phyloP scores from a whole-genome alignment of 2,329 filamentous ascomycete genomes.

The Diaporthe citri region DNA sequence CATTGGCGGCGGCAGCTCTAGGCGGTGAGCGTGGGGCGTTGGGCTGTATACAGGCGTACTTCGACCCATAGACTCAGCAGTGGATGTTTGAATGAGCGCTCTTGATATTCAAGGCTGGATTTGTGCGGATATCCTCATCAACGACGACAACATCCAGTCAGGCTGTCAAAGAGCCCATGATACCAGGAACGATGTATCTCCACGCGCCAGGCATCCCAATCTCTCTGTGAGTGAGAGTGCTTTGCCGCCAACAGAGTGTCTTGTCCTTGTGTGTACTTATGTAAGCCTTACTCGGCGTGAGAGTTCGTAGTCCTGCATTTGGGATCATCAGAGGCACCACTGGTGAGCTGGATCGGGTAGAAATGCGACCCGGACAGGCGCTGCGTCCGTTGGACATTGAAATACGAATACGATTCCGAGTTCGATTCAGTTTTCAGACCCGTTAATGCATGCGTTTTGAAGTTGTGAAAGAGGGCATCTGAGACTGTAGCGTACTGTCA shows the following conservation, averaged over 20 bases:
- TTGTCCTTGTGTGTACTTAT: not conserved
- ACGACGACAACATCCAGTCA: not conserved
- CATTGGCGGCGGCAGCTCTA: slow-evolving; percentile 76
- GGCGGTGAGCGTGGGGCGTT: slow-evolving; percentile 55
- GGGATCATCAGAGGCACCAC: not conserved
- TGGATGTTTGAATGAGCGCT: not conserved
- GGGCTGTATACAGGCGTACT: not conserved
- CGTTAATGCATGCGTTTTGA: not conserved
- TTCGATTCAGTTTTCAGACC: not conserved
- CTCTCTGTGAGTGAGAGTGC: not conserved
- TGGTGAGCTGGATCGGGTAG: not conserved
- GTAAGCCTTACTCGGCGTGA: not conserved
- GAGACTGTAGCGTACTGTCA: not conserved
- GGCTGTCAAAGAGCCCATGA: not conserved
- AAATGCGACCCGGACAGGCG: not conserved
- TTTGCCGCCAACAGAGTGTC: not conserved
- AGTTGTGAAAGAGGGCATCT: not conserved
- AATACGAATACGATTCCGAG: slow-evolving; percentile 23
- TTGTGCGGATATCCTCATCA: not conserved
- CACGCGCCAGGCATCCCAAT: not conserved
- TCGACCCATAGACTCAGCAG: not conserved
- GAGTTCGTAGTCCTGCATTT: not conserved
- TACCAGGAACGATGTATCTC: not conserved
- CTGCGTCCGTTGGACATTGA: not conserved
- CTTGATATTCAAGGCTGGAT: not conserved